Percentiles rank a stretch among this genome's conserved stretches.
These are phyloP conservation scores for Kwoniella shandongensis DNA, from an alignment of 768 basidiomycete genomes.

Conservation along the genomic window DNA sequence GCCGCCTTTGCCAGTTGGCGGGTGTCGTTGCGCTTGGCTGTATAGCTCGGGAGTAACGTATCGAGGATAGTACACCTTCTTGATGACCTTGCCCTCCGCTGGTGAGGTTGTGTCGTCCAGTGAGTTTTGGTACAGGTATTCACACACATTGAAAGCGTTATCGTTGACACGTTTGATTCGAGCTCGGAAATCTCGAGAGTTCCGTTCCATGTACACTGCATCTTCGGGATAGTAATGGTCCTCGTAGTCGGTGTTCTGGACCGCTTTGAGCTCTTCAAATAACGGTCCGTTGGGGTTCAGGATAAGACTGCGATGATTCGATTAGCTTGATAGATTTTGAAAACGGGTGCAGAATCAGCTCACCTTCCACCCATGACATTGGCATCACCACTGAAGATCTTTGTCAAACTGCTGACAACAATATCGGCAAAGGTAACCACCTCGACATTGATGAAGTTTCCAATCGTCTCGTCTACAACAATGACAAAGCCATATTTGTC, in stretches of 20 bases:
- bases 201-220: conserved; percentile 94
- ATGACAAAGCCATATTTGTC: conserved; percentile 85
- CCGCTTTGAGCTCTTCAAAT: conserved; percentile 66
- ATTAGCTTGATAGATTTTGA: neutral
- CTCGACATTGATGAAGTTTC: conserved; percentile 90
- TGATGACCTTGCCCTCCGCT: conserved; percentile 60
- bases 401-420: conserved; percentile 85
- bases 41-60: conserved; percentile 73
- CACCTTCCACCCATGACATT: conserved; percentile 99
- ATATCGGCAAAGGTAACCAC: conserved; percentile 83
- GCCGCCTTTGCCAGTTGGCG: conserved; percentile 59
- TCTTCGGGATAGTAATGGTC: conserved; percentile 88
- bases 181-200: conserved; percentile 84
- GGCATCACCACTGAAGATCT: conserved; percentile 89
- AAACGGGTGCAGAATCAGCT: conserved; percentile 39
- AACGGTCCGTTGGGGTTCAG: conserved; percentile 75
- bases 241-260: conserved; percentile 66
- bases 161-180: conserved; percentile 74
- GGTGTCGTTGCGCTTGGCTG: conserved; percentile 62
- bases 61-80: conserved; percentile 86
- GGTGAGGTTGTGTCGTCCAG: conserved; percentile 23
- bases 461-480: conserved; percentile 90
- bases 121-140: conserved; percentile 66
- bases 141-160: conserved; percentile 80
- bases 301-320: conserved; percentile 63